These are phyloP conservation scores for Nigrograna mackinnonii DNA, from an alignment of 2,329 filamentous ascomycete species.

Conservation along the genomic window DNA sequence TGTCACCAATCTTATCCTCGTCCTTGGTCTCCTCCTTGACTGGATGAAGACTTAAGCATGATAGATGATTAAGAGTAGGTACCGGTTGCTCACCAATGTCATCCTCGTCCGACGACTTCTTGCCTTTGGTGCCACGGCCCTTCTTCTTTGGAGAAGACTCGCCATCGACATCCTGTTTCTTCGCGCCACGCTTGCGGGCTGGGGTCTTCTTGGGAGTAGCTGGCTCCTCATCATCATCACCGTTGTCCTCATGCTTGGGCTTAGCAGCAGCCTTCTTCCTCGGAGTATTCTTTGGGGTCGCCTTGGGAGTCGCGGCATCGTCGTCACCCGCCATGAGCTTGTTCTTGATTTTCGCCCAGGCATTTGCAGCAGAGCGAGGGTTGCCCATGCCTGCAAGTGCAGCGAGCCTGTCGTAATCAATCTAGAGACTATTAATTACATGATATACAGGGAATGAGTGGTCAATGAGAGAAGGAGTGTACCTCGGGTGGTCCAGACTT, in stretches of 20 bases:
- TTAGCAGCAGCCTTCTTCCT: conserved; percentile 12
- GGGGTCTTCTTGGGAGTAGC: conserved; percentile 28
- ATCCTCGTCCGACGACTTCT: conserved; percentile 1
- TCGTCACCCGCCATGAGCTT: conserved; percentile 27
- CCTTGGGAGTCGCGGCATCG: conserved; percentile 2
- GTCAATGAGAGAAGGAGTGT: not conserved
- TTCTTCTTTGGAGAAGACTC: conserved; percentile 37
- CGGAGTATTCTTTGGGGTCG: conserved; percentile 1
- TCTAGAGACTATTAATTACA: conserved; percentile 14
- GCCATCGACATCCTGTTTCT: conserved; percentile 36
- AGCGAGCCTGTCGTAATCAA: conserved; percentile 43
- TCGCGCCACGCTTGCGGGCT: conserved; percentile 32
- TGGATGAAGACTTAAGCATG: too few species aligned
- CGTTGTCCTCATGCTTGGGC: conserved; percentile 23
- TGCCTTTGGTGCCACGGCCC: conserved; percentile 7
- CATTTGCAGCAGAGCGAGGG: conserved; percentile 40
- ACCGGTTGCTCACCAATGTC: not conserved
- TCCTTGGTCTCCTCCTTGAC: too few species aligned
- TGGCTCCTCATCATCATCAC: conserved; percentile 1
- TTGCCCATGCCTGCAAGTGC: conserved; percentile 39
- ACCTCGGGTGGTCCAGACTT: conserved; percentile 41
- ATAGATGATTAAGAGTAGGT: not conserved
- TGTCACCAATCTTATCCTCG: too few species aligned
- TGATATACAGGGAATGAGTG: not conserved
- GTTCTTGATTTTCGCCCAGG: conserved; percentile 38